phyloP scores from a whole-genome alignment of 164 flowering plant species.

The Nelumbo lutea region DNA sequence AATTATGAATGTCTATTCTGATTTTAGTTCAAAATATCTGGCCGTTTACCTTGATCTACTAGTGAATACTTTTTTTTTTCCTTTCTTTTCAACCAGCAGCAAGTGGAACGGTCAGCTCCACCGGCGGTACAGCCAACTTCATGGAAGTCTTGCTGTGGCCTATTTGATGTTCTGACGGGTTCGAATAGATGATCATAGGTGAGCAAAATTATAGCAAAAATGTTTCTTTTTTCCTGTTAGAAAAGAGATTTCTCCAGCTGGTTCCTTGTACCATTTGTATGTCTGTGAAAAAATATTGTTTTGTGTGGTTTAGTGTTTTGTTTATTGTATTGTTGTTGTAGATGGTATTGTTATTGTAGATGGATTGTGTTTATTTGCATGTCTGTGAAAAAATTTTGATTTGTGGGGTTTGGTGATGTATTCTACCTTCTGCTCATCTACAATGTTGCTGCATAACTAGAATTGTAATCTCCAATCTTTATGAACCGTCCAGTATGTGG shows the following conservation, averaged over 20 bases:
- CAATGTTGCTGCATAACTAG: too few relatives aligned
- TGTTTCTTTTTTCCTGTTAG: background rate
- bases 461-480: too few relatives aligned
- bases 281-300: background rate
- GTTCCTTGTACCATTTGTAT: background rate
- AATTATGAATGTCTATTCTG: background rate
- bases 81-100: conserved; percentile 7
- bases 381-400: too few relatives aligned
- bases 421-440: too few relatives aligned
- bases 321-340: background rate
- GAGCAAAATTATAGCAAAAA: background rate
- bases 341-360: background rate
- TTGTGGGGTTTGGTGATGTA: too few relatives aligned
- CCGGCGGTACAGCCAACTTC: conserved; percentile 29
- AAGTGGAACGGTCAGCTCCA: conserved; percentile 6
- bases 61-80: background rate
- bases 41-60: background rate
- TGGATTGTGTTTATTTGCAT: too few relatives aligned
- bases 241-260: background rate
- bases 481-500: too few relatives aligned
- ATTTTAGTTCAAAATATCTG: background rate
- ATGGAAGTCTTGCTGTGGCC: conserved; percentile 63
- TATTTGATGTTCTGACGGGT: conserved; percentile 47
- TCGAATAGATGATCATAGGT: conserved; percentile 43
- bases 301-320: background rate